Base-by-base conservation (phyloP, 2,329 filamentous ascomycete species). In the Ascochyta viciae-villosae region DNA sequence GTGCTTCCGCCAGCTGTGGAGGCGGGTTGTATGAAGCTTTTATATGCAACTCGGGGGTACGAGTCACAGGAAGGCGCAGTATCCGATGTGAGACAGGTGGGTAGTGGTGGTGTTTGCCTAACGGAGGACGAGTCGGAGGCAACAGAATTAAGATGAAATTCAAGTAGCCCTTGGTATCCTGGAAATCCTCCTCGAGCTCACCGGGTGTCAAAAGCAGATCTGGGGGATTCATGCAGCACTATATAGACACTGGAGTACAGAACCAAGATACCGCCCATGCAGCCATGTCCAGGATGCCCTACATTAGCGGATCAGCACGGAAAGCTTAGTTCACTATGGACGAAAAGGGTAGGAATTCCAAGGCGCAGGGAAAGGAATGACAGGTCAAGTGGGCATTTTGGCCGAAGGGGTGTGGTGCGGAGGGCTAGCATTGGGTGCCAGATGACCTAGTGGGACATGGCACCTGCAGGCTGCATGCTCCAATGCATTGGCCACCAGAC, bases 311-410 rank as follows among this genome's bases (percentile, higher is more conserved):
- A 71, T 58, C 62, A 63, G 62, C 62, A 62, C 62, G 67, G 65
- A 69, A 74, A 74, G 72, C 72, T 74, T 74, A 69, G 71, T 65
- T 68, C 62, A 62, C 70, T 58, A 55, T 66, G 54, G 63, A 66
- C 65, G 43, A 58, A 67, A 71, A 57, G 53, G 62, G 65, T 39
- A 67, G 58, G 63, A 57, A 61, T 67, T 67, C 57, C 62, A 72
- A 66, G 68, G 66, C 64, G 61, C 54, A 64, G 55, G 55, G 44
- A 50, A 62, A 65, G 55, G 60, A 61, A 63, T 63, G 66, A 58
- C 72, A 71, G 62, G 60, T 59, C 53, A 59, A 63, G 70, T 68
- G 69, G 65, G 64, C 54, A 64, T 59, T 62, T 61, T 64, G n/a
- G 56, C 57, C 58, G 54, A 66, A 62, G 58, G 61, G 65, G 65